These are phyloP conservation scores for Syncephalastrum racemosum DNA, from an alignment of 371 early-diverging fungal genomes.

Conservation along the genomic window DNA sequence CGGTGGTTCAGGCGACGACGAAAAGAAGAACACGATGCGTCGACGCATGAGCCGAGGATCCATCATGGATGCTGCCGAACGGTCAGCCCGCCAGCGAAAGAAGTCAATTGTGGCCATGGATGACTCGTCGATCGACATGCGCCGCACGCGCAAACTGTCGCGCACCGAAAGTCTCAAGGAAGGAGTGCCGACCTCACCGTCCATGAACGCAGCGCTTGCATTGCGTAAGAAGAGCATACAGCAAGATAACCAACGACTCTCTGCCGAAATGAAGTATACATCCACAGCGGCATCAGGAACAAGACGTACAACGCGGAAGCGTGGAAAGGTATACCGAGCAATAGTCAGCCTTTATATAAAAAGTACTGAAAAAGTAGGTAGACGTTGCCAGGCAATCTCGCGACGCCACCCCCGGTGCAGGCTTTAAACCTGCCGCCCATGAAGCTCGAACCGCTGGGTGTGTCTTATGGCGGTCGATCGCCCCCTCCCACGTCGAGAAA, in stretches of 20 bases:
- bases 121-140: slow-evolving; percentile 8
- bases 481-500: slow-evolving; percentile 29
- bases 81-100: slow-evolving; percentile 11
- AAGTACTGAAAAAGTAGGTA: slow-evolving; percentile 10
- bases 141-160: slow-evolving; percentile 24
- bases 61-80: neutral
- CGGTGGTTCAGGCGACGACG: slow-evolving; percentile 15
- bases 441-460: slow-evolving; percentile 47
- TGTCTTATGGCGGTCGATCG: slow-evolving; percentile 11
- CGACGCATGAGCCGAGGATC: slow-evolving; percentile 11
- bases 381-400: slow-evolving; percentile 52
- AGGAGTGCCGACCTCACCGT: slow-evolving; percentile 37
- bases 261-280: too few species aligned
- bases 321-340: slow-evolving; percentile 38
- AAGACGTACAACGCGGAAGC: slow-evolving; percentile 24
- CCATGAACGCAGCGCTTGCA: slow-evolving; percentile 23
- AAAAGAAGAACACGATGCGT: slow-evolving; percentile 9
- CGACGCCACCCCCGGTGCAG: slow-evolving; percentile 44
- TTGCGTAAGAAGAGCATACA: slow-evolving; percentile 24
- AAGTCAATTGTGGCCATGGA: slow-evolving; percentile 21
- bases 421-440: slow-evolving; percentile 46
- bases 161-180: slow-evolving; percentile 45
- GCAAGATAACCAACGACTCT: neutral
- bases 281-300: neutral
- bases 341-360: neutral